phyloP scores from a whole-genome alignment of 2,329 filamentous ascomycete genomes.

The Colletotrichum sublineola region DNA sequence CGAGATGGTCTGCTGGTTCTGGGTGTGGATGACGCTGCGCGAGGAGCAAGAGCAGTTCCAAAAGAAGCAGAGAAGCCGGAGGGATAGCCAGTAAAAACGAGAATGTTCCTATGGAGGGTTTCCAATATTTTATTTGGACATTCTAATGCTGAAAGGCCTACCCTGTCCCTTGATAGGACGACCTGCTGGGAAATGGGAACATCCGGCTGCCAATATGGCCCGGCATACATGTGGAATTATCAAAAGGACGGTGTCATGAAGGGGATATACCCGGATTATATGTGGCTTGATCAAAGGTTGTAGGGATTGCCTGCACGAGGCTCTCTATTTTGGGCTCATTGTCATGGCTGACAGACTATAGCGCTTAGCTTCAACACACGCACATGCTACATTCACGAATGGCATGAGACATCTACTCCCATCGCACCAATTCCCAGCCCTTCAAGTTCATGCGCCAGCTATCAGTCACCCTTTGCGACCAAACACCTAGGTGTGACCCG shows the following conservation, averaged over 20 bases:
- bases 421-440: slow-evolving; percentile 46
- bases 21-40: slow-evolving; percentile 79
- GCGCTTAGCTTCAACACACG: background rate
- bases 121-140: background rate
- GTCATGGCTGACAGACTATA: background rate
- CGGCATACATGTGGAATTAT: slow-evolving; percentile 6
- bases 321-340: slow-evolving; percentile 29
- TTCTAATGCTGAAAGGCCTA: background rate
- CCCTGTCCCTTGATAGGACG: background rate
- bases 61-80: slow-evolving; percentile 54
- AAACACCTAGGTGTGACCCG: slow-evolving; percentile 31
- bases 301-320: background rate
- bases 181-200: background rate
- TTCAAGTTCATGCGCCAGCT: slow-evolving; percentile 46
- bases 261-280: slow-evolving; percentile 24
- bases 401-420: slow-evolving; percentile 41
- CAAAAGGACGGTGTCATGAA: background rate
- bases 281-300: background rate
- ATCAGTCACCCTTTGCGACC: slow-evolving; percentile 44
- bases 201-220: background rate
- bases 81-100: slow-evolving; percentile 17
- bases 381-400: background rate
- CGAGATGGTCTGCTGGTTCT: slow-evolving; percentile 89
- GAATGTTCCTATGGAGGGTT: background rate
- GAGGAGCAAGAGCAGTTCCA: slow-evolving; percentile 70